Evolutionary conservation across 345 rosid species (phyloP).

Genomic region (Viola odorata): DNA sequence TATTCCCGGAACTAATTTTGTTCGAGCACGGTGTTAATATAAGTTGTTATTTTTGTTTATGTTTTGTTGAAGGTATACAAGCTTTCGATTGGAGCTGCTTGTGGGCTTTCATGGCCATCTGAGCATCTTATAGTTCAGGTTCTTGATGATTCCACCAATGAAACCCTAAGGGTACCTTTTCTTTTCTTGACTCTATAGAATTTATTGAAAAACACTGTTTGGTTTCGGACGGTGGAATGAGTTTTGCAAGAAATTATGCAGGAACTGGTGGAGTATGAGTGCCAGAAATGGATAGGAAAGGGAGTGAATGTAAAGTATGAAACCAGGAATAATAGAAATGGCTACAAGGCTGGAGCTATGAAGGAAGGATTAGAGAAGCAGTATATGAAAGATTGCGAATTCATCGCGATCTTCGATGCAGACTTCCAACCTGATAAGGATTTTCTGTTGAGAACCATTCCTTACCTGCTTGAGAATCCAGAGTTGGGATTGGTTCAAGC

Average conservation of each 20-base stretch:
- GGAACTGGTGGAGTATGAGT: slow-evolving; percentile 34
- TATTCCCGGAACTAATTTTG: background rate
- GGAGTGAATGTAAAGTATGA: slow-evolving; percentile 31
- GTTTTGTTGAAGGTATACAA: slow-evolving; percentile 24
- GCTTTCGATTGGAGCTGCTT: slow-evolving; percentile 37
- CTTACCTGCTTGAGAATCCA: slow-evolving; percentile 23
- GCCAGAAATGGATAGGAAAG: slow-evolving; percentile 26
- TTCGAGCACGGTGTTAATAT: background rate
- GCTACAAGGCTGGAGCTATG: slow-evolving; percentile 35
- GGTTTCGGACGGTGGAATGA: background rate
- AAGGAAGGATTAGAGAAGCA: slow-evolving; percentile 26
- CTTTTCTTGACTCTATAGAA: background rate
- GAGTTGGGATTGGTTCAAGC: slow-evolving; percentile 34
- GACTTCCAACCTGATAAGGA: slow-evolving; percentile 37
- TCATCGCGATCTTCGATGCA: slow-evolving; percentile 34
- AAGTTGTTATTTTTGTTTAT: background rate
- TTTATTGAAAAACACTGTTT: background rate
- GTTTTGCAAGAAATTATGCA: slow-evolving; percentile 1
- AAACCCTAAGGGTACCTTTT: slow-evolving; percentile 9
- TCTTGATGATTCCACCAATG: slow-evolving; percentile 33
- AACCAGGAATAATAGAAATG: slow-evolving; percentile 25
- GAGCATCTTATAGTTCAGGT: slow-evolving; percentile 29
- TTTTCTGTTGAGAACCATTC: slow-evolving; percentile 27
- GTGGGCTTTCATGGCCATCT: slow-evolving; percentile 37
- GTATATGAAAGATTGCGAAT: slow-evolving; percentile 27